Evolutionary conservation across 495 filamentous ascomycete genomes (phyloP).

Genomic region (Hypoxylon trugodes): DNA sequence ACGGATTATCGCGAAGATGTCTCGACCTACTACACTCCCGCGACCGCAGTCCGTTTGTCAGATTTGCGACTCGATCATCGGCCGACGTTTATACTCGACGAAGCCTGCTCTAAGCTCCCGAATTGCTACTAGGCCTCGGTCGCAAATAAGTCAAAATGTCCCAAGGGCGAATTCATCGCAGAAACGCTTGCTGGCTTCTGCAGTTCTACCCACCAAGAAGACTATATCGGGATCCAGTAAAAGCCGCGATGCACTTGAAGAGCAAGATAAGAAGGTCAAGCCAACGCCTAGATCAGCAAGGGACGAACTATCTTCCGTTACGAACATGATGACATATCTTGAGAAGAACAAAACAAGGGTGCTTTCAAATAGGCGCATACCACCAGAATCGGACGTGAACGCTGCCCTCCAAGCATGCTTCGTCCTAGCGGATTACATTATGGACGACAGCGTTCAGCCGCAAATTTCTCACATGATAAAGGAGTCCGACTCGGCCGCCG

Average conservation of each 20-base stretch:
- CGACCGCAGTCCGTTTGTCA: conserved; percentile 36
- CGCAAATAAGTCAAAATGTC: neutral
- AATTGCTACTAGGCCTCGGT: conserved; percentile 15
- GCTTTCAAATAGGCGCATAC: conserved; percentile 18
- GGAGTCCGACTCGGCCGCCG: conserved; percentile 35
- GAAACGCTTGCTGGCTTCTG: conserved; percentile 20
- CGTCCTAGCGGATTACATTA: conserved; percentile 33
- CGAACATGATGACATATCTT: conserved; percentile 28
- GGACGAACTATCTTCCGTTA: conserved; percentile 19
- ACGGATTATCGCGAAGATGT: conserved; percentile 15
- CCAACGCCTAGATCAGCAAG: conserved; percentile 12
- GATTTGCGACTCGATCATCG: conserved; percentile 40
- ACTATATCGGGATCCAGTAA: neutral
- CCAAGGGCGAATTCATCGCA: neutral
- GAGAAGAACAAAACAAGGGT: conserved; percentile 27
- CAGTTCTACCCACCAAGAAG: conserved; percentile 20
- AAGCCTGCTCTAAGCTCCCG: conserved; percentile 13
- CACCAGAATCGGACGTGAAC: conserved; percentile 30
- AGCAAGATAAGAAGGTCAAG: conserved; percentile 3
- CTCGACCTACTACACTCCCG: conserved; percentile 22
- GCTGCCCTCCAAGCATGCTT: conserved; percentile 36
- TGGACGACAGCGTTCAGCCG: conserved; percentile 33
- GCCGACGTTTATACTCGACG: conserved; percentile 24
- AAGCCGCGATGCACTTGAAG: neutral
- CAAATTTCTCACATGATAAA: conserved; percentile 33